Conservation (phyloP, 2,329 filamentous ascomycete species). For the Epicoccum nigrum region DNA sequence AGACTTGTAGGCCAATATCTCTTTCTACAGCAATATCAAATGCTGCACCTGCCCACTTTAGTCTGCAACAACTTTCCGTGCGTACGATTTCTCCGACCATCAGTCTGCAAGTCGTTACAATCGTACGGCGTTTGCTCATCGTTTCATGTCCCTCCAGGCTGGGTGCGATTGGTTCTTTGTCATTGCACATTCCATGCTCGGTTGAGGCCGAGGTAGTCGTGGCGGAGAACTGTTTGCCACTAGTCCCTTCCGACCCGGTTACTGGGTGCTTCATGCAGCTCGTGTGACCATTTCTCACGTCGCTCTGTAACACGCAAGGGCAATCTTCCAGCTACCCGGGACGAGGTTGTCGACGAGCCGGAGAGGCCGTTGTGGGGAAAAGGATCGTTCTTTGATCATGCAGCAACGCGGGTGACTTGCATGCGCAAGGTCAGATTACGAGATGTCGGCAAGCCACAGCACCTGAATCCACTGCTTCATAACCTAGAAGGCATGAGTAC, state of each 20-base stretch:
- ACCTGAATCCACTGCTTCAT: neutral
- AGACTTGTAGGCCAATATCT: neutral
- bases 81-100: neutral
- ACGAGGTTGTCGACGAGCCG: constrained; percentile 31
- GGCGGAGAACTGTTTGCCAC: constrained; percentile 32
- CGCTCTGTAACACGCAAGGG: constrained; percentile 38
- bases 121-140: neutral
- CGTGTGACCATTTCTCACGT: constrained; percentile 30
- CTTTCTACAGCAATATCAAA: neutral
- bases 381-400: constrained; percentile 35
- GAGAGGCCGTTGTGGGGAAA: constrained; percentile 34
- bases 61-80: neutral
- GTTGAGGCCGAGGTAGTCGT: constrained; percentile 30
- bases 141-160: neutral
- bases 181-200: constrained; percentile 28
- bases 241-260: constrained; percentile 37
- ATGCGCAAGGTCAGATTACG: constrained; percentile 27
- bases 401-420: constrained; percentile 38
- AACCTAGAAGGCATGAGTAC: constrained; percentile 3
- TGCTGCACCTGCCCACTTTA: constrained; percentile 6
- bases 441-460: constrained; percentile 18
- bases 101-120: neutral
- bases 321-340: constrained; percentile 34
- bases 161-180: neutral
- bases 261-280: constrained; percentile 33